phyloP scores from a whole-genome alignment of 2,329 filamentous ascomycete species.

The Aquanectria penicillioides region DNA sequence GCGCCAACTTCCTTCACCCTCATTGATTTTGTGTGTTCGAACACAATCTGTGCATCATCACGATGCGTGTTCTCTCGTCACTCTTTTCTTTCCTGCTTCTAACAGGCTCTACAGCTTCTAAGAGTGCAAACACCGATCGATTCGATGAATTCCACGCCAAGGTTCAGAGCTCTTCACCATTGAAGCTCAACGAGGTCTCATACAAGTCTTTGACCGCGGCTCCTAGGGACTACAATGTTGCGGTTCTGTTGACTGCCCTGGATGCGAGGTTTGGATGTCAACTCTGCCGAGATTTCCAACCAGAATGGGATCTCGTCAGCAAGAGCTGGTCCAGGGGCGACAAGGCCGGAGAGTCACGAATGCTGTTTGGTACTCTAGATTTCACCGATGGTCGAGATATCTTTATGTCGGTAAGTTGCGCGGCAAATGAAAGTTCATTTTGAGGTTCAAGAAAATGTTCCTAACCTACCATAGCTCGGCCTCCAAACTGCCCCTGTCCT shows the following conservation, averaged over 20 bases:
- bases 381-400: conserved; percentile 85
- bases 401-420: conserved; percentile 78
- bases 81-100: conserved; percentile 73
- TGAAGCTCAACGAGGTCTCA: conserved; percentile 80
- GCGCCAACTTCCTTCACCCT: conserved; percentile 23
- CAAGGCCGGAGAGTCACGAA: conserved; percentile 74
- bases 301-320: conserved; percentile 89
- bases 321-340: conserved; percentile 91
- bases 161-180: conserved; percentile 69
- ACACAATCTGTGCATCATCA: conserved; percentile 42
- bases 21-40: conserved; percentile 1
- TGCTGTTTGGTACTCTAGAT: conserved; percentile 87
- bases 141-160: conserved; percentile 79
- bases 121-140: conserved; percentile 70
- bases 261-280: conserved; percentile 85
- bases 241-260: conserved; percentile 86
- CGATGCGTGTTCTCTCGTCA: conserved; percentile 75
- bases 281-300: conserved; percentile 90
- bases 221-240: conserved; percentile 85
- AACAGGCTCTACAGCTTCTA: conserved; percentile 69
- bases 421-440: background rate
- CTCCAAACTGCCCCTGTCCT: conserved; percentile 95
- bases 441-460: background rate
- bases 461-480: conserved; percentile 70
- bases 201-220: conserved; percentile 80